Base-by-base conservation (phyloP, 345 rosid genomes). In the Gossypium australe region DNA sequence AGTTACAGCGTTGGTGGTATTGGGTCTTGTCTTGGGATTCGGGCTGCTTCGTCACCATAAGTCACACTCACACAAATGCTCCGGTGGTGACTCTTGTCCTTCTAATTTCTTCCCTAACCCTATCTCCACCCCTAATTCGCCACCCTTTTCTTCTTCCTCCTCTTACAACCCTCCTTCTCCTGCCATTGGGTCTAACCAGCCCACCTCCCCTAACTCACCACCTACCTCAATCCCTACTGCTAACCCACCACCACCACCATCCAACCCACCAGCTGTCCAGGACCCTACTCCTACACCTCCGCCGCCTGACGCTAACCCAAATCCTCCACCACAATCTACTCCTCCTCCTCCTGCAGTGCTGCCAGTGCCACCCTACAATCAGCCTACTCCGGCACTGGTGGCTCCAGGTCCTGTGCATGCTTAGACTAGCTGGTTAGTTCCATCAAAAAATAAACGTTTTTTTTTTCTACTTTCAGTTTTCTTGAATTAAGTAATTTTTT, bases 331-430 rank as follows among this genome's bases (percentile, higher is more conserved):
- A n/a, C 82, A 76, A 62, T 20, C 41, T 10, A 3, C 76, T 49
- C 8, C 73, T 52, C 58, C 79, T 52, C 74, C 80, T 14, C 79
- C 79, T 66, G n/a, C 75, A 8, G 43, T 64, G 43, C 74, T 77
- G 12, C 73, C 87, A 47, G 72, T 90, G 20, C 87, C 97, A 64
- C 97, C 98, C 9, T 66, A 69, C 55, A 87, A 74, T 76, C 92
- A 88, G 59, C 90, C 97, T 29, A 80, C 79, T 77, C 79, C 91
- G 9, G 78, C 71, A 75, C 75, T 77, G 75, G 85, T 61, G 53
- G 68, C 85, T 71, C 96, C 92, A 12, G 95, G 88, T 58, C 97
- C 95, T 64, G 81, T 83, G 85, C 87, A 86, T 78, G 83, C 88
- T 53, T 84, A 85, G 81, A 22, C 67, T 61, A 67, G 70, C 67